Evolutionary conservation across 371 early-diverging fungal genomes (phyloP).

Genomic region (Mortierella sp.): DNA sequence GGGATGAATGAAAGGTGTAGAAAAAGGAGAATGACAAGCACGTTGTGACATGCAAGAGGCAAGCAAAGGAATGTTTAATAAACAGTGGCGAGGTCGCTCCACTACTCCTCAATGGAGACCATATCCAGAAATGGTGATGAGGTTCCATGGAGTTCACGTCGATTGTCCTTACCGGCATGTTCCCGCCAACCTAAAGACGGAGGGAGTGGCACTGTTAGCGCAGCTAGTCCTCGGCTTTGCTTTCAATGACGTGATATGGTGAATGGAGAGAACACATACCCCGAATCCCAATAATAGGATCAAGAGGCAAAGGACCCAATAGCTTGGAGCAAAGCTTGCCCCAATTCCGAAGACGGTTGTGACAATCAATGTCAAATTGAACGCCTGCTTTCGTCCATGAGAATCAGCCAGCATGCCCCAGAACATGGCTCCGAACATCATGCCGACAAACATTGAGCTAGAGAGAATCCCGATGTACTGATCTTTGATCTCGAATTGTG

Average conservation of each 20-base stretch:
- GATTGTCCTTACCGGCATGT: constrained; percentile 78
- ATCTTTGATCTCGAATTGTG: constrained; percentile 69
- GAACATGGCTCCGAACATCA: constrained; percentile 85
- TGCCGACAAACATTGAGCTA: constrained; percentile 79
- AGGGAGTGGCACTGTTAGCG: not conserved
- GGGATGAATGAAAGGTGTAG: too few species aligned
- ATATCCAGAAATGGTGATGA: not conserved
- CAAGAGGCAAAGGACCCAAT: constrained; percentile 69
- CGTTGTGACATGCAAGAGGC: too few species aligned
- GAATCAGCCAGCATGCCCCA: constrained; percentile 86
- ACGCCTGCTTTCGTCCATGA: constrained; percentile 83
- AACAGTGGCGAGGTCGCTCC: too few species aligned
- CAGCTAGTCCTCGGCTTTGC: too few species aligned
- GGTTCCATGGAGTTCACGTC: not conserved
- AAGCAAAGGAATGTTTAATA: not conserved
- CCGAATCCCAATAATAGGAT: constrained; percentile 82
- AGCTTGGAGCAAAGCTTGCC: constrained; percentile 75
- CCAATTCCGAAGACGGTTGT: constrained; percentile 77
- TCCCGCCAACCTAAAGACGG: constrained; percentile 76
- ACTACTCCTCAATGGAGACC: too few species aligned
- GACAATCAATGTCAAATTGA: constrained; percentile 80
- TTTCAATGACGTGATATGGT: too few species aligned
- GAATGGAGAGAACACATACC: constrained; percentile 9
- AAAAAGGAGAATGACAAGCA: too few species aligned
- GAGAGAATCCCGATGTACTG: constrained; percentile 70